Evolutionary conservation across 257 asterid genomes (phyloP).

Genomic region (Forsythia viridissima): DNA sequence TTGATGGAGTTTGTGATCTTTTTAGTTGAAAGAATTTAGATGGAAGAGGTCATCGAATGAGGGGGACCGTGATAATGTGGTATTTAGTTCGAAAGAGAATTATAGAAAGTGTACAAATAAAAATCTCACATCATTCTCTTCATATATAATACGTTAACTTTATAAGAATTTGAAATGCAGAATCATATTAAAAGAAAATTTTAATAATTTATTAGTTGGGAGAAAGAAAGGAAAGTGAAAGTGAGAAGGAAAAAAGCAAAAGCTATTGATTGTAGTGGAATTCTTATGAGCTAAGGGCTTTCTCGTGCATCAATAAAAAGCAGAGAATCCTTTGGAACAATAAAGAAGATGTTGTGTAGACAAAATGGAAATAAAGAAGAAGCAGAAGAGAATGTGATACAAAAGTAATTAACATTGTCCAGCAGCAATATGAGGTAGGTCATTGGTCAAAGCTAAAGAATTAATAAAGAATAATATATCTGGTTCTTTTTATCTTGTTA

Average conservation of each 20-base stretch:
- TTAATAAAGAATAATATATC: background rate
- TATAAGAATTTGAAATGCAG: no score
- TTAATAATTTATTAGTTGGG: background rate
- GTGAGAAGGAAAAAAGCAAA: constrained; percentile 30
- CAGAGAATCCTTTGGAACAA: background rate
- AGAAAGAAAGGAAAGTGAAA: background rate
- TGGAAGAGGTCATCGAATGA: no score
- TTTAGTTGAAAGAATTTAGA: no score
- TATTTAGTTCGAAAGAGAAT: no score
- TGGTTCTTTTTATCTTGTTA: constrained; percentile 14
- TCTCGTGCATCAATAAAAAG: constrained; percentile 36
- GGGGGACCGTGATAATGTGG: no score
- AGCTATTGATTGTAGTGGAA: constrained; percentile 28
- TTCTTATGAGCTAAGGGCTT: constrained; percentile 25
- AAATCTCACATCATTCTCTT: no score
- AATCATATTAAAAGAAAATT: background rate
- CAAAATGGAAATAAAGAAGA: constrained; percentile 10
- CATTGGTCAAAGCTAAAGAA: background rate
- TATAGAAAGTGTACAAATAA: no score
- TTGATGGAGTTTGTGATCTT: no score
- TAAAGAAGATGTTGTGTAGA: background rate
- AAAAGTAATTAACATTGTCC: background rate
- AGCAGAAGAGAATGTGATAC: background rate
- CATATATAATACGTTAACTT: background rate
- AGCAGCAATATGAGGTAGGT: background rate